A percentile compares a stretch with the other conserved stretches of the same genome.
phyloP scores from a whole-genome alignment of 2,329 filamentous ascomycete species.

The Lomentospora prolificans region DNA sequence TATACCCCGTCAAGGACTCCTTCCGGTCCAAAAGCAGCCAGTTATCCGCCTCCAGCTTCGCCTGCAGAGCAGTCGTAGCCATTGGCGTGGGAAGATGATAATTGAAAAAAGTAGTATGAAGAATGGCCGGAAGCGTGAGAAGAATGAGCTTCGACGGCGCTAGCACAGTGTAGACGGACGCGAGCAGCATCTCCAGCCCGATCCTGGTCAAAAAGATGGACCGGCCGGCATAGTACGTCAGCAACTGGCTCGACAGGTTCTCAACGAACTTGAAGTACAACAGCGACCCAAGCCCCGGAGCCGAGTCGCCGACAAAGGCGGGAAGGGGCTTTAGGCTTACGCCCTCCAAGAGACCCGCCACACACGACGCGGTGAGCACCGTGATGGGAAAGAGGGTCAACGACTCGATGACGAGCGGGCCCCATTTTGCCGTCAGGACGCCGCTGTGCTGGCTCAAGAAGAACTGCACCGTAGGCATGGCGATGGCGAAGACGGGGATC shows the following conservation, averaged over 20 bases:
- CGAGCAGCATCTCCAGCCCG: conserved; percentile 60
- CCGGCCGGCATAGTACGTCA: conserved; percentile 46
- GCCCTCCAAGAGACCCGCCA: conserved; percentile 54
- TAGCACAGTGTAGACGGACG: conserved; percentile 52
- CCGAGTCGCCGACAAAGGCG: conserved; percentile 49
- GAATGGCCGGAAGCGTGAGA: conserved; percentile 59
- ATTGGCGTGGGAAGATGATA: conserved; percentile 57
- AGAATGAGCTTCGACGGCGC: conserved; percentile 60
- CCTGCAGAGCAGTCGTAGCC: conserved; percentile 55
- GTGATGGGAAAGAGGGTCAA: conserved; percentile 64
- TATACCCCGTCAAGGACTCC: conserved; percentile 84
- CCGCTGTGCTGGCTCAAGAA: conserved; percentile 59
- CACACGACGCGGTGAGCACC: conserved; percentile 51
- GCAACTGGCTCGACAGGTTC: conserved; percentile 24
- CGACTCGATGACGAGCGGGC: conserved; percentile 65
- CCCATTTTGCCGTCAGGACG: conserved; percentile 55
- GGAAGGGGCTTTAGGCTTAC: conserved; percentile 46
- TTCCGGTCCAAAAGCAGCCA: conserved; percentile 71
- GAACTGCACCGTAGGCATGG: conserved; percentile 64
- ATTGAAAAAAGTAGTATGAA: conserved; percentile 64
- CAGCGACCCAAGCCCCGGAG: conserved; percentile 58
- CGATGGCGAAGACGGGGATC: conserved; percentile 65
- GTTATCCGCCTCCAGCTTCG: conserved; percentile 51
- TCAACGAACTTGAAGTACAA: conserved; percentile 49
- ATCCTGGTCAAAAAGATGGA: conserved; percentile 59